phyloP scores from a whole-genome alignment of 805 yeast species.

The Saturnispora quitensis region DNA sequence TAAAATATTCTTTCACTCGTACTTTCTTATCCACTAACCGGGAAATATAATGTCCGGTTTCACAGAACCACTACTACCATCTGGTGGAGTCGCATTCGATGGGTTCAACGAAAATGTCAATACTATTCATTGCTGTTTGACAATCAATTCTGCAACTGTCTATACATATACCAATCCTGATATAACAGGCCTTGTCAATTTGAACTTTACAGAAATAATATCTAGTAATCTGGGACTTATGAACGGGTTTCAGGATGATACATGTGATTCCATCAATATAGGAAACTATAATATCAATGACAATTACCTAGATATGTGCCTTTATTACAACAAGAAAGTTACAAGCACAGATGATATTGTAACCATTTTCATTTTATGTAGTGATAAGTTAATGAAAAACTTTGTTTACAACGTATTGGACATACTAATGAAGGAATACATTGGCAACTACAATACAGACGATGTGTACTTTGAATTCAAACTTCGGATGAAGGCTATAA shows the following conservation, averaged over 20 bases:
- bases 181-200: slow-evolving; percentile 32
- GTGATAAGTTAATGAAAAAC: slow-evolving; percentile 35
- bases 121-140: slow-evolving; percentile 24
- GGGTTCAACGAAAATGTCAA: slow-evolving; percentile 11
- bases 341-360: slow-evolving; percentile 38
- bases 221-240: slow-evolving; percentile 47
- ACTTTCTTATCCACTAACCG: neutral
- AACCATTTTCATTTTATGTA: slow-evolving; percentile 42
- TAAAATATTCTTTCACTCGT: neutral
- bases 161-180: slow-evolving; percentile 46
- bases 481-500: slow-evolving; percentile 46
- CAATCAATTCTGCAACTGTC: slow-evolving; percentile 46
- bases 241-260: slow-evolving; percentile 34
- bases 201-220: slow-evolving; percentile 45
- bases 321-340: slow-evolving; percentile 43
- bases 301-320: slow-evolving; percentile 20
- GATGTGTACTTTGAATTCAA: slow-evolving; percentile 37
- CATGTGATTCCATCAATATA: slow-evolving; percentile 22
- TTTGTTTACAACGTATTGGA: slow-evolving; percentile 40
- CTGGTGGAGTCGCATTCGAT: neutral
- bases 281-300: slow-evolving; percentile 15
- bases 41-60: neutral
- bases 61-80: neutral
- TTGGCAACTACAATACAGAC: slow-evolving; percentile 16
- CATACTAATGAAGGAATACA: slow-evolving; percentile 40